Evolutionary conservation across 148 eudicot genomes (phyloP).

Genomic region (Cornus kousa): DNA sequence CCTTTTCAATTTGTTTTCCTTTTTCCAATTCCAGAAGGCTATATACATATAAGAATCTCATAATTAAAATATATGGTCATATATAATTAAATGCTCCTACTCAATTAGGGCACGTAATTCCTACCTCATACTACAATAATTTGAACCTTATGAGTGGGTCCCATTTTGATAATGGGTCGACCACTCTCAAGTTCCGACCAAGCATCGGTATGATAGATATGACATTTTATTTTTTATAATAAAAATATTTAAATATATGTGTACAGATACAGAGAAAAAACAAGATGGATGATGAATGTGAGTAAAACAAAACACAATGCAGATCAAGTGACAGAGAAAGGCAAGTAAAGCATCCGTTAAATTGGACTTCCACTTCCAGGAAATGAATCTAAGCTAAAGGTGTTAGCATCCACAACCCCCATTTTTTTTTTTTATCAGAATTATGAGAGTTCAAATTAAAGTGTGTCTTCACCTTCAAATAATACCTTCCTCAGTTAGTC

Average conservation of each 20-base stretch:
- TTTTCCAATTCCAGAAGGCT: no score
- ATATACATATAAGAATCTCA: no score
- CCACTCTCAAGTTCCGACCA: no score
- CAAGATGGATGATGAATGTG: neutral
- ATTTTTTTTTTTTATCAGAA: no score
- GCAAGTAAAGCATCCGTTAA: neutral
- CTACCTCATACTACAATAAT: neutral
- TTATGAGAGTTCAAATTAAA: neutral
- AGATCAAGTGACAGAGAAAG: neutral
- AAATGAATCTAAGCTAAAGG: neutral
- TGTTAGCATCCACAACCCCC: no score
- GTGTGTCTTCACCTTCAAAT: neutral
- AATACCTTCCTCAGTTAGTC: conserved; percentile 16
- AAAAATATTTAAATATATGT: no score
- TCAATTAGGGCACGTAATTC: neutral
- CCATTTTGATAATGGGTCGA: neutral
- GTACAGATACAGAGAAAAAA: neutral
- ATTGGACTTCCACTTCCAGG: neutral
- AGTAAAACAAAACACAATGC: neutral
- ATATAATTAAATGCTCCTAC: no score
- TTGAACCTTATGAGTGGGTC: neutral
- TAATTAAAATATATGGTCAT: no score
- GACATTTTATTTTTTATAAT: no score
- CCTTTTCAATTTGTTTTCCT: no score
- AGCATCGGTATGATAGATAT: neutral